phyloP scores from a whole-genome alignment of 2,329 filamentous ascomycete genomes.

The Diaporthe australafricana region DNA sequence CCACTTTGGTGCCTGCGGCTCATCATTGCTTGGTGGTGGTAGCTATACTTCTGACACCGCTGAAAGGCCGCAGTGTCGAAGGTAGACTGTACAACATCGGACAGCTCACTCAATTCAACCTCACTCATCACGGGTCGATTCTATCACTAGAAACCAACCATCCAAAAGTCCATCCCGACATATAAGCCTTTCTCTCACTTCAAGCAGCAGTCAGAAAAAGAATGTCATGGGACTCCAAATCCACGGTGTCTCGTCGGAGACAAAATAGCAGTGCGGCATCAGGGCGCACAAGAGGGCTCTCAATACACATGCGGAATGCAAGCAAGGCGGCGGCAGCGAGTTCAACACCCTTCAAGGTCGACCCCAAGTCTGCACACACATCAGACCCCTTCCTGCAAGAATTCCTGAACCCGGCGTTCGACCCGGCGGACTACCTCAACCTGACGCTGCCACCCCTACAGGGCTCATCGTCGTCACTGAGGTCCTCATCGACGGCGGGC shows the following conservation, averaged over 20 bases:
- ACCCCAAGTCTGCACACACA: slow-evolving; percentile 71
- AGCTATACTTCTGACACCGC: slow-evolving; percentile 1
- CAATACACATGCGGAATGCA: slow-evolving; percentile 55
- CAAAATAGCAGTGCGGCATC: slow-evolving; percentile 58
- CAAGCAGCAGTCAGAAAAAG: background rate
- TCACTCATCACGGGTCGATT: background rate
- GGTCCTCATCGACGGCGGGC: slow-evolving; percentile 42
- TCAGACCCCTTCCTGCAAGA: slow-evolving; percentile 78
- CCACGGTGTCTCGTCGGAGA: slow-evolving; percentile 52
- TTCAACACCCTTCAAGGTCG: slow-evolving; percentile 45
- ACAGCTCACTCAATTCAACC: slow-evolving; percentile 21
- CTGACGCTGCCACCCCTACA: slow-evolving; percentile 77
- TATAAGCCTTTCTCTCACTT: background rate
- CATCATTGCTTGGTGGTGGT: background rate
- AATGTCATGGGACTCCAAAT: slow-evolving; percentile 56
- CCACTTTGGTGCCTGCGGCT: slow-evolving; percentile 22
- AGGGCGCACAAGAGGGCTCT: slow-evolving; percentile 50
- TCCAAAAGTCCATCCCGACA: background rate
- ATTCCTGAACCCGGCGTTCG: slow-evolving; percentile 82
- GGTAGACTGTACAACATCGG: background rate
- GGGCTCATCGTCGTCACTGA: slow-evolving; percentile 47
- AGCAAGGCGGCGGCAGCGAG: slow-evolving; percentile 42
- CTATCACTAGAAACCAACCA: background rate
- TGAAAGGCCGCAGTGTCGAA: background rate
- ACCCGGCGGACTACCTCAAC: slow-evolving; percentile 89